Evolutionary conservation across 2,329 filamentous ascomycete species (phyloP).

Genomic region (Sarocladium brachiariae): DNA sequence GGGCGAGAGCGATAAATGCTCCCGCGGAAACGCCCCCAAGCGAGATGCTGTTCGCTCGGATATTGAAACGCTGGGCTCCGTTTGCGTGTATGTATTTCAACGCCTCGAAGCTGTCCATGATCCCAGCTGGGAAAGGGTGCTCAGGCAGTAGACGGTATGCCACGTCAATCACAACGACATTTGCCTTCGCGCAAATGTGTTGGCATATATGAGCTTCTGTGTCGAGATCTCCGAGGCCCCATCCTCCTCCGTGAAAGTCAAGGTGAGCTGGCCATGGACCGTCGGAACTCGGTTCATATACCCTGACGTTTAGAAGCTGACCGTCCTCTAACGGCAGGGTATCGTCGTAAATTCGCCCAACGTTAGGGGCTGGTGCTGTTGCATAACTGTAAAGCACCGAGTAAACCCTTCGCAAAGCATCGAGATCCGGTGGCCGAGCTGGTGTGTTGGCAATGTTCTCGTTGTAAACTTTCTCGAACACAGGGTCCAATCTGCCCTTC

Average conservation of each 20-base stretch:
- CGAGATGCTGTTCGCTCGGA: slow-evolving; percentile 30
- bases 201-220: slow-evolving; percentile 43
- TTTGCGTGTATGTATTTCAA: slow-evolving; percentile 31
- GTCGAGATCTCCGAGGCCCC: slow-evolving; percentile 42
- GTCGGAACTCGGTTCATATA: slow-evolving; percentile 34
- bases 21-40: slow-evolving; percentile 40
- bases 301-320: slow-evolving; percentile 27
- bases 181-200: slow-evolving; percentile 36
- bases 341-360: slow-evolving; percentile 31
- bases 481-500: slow-evolving; percentile 37
- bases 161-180: slow-evolving; percentile 41
- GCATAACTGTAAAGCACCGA: slow-evolving; percentile 38
- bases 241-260: slow-evolving; percentile 43
- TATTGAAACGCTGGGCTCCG: slow-evolving; percentile 29
- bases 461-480: slow-evolving; percentile 42
- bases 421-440: slow-evolving; percentile 32
- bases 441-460: slow-evolving; percentile 34
- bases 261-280: slow-evolving; percentile 41
- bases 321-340: slow-evolving; percentile 26
- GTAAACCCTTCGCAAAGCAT: slow-evolving; percentile 31
- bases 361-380: slow-evolving; percentile 33
- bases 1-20: slow-evolving; percentile 30
- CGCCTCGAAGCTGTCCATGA: slow-evolving; percentile 42
- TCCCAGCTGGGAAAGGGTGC: slow-evolving; percentile 37
- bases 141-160: slow-evolving; percentile 47